Percentiles rank a stretch among this genome's conserved stretches.
These are phyloP conservation scores for Babesia sp. DNA, from an alignment of 169 alveolate genomes.

Conservation along the genomic window DNA sequence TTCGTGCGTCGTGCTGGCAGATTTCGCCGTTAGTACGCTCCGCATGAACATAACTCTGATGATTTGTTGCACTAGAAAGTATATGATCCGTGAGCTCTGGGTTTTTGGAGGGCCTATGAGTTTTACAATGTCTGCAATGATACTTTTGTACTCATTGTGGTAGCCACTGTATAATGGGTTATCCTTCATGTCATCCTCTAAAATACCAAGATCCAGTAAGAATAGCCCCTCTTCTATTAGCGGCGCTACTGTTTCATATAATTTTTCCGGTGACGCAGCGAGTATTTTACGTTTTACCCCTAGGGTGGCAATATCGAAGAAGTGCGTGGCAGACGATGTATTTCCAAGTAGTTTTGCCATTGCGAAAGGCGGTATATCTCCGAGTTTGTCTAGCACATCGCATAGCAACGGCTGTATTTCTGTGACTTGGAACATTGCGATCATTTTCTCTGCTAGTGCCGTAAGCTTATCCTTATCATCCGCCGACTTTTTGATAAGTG, in stretches of 20 bases:
- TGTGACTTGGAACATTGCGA: conserved; percentile 75
- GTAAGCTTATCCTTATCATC: conserved; percentile 38
- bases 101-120: conserved; percentile 57
- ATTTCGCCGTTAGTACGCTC: conserved; percentile 39
- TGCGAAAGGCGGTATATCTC: conserved; percentile 67
- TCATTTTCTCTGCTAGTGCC: conserved; percentile 73
- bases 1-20: conserved; percentile 13
- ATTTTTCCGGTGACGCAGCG: conserved; percentile 54
- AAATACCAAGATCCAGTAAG: conserved; percentile 57
- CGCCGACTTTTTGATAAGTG: conserved; percentile 62
- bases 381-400: conserved; percentile 64
- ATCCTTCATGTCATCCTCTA: conserved; percentile 40
- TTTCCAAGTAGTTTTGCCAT: conserved; percentile 69
- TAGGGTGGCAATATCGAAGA: conserved; percentile 59
- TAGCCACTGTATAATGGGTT: conserved; percentile 6
- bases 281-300: conserved; percentile 53
- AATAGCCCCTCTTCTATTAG: conserved; percentile 48
- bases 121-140: conserved; percentile 36
- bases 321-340: conserved; percentile 71
- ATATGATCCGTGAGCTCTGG: conserved; percentile 34
- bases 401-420: conserved; percentile 76
- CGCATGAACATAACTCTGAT: conserved; percentile 47
- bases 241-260: conserved; percentile 36
- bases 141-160: conserved; percentile 18
- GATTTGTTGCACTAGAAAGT: conserved; percentile 34